These are phyloP conservation scores for Heliosperma pusillum DNA, from an alignment of 148 eudicot species.

Conservation along the genomic window DNA sequence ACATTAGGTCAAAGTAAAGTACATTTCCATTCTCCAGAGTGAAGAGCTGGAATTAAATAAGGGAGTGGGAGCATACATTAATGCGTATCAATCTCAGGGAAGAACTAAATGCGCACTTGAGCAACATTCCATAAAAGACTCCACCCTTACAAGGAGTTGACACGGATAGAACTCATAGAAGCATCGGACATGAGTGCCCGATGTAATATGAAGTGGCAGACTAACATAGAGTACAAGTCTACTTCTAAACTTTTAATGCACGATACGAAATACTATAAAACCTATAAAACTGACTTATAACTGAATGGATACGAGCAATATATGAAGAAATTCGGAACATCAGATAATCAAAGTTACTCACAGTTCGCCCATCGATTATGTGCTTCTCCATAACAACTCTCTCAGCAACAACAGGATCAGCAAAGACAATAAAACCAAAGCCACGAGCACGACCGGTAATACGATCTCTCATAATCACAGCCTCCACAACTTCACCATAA, in stretches of 20 bases:
- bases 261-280: not conserved
- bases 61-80: not conserved
- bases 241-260: not conserved
- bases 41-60: not conserved
- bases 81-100: not conserved
- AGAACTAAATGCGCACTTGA: not conserved
- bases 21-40: not conserved
- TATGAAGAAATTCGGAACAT: not conserved
- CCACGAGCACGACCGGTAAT: slow-evolving; percentile 89
- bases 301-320: not conserved
- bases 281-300: not conserved
- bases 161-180: not conserved
- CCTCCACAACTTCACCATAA: slow-evolving; percentile 73
- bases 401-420: slow-evolving; percentile 72
- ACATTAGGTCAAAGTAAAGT: not conserved
- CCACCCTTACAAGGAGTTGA: not conserved
- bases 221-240: not conserved
- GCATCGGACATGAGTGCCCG: not conserved
- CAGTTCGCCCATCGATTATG: slow-evolving; percentile 52
- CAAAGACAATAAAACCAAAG: slow-evolving; percentile 73
- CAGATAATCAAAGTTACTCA: not conserved
- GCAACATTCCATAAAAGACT: not conserved
- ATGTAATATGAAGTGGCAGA: not conserved
- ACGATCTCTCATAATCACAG: slow-evolving; percentile 85
- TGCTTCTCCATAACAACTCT: slow-evolving; percentile 74